phyloP scores from a whole-genome alignment of 2,329 filamentous ascomycete species.

The Hyphodiscus sp. region DNA sequence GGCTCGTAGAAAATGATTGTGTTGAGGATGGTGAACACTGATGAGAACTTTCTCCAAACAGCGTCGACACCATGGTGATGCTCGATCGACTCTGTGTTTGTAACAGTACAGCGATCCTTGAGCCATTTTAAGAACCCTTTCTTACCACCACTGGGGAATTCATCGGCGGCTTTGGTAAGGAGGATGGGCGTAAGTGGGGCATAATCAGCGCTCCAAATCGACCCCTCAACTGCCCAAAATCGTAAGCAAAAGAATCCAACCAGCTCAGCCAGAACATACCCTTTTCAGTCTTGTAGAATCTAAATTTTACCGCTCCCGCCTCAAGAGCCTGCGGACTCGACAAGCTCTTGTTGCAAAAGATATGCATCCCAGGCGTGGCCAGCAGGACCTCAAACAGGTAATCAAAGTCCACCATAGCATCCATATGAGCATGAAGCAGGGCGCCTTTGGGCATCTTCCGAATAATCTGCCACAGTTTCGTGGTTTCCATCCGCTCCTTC shows the following conservation, averaged over 20 bases:
- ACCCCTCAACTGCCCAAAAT: slow-evolving; percentile 31
- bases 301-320: slow-evolving; percentile 54
- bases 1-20: slow-evolving; percentile 85
- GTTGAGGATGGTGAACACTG: slow-evolving; percentile 66
- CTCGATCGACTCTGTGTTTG: slow-evolving; percentile 62
- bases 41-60: slow-evolving; percentile 76
- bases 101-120: slow-evolving; percentile 64
- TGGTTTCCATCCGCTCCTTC: slow-evolving; percentile 78
- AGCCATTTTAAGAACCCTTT: slow-evolving; percentile 73
- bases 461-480: slow-evolving; percentile 79
- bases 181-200: slow-evolving; percentile 31
- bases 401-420: slow-evolving; percentile 85
- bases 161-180: slow-evolving; percentile 56
- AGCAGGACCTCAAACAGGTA: slow-evolving; percentile 70
- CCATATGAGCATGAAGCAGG: slow-evolving; percentile 79
- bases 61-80: slow-evolving; percentile 80
- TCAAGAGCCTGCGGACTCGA: slow-evolving; percentile 45
- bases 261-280: slow-evolving; percentile 7
- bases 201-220: slow-evolving; percentile 65
- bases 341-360: slow-evolving; percentile 53
- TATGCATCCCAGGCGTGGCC: slow-evolving; percentile 65
- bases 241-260: slow-evolving; percentile 1
- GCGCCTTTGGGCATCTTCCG: slow-evolving; percentile 83
- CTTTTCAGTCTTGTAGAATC: slow-evolving; percentile 43
- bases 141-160: slow-evolving; percentile 67